Percentiles rank a stretch among this genome's conserved stretches.
phyloP scores from a whole-genome alignment of 2,329 filamentous ascomycete species.

The Neonectria coccinea region DNA sequence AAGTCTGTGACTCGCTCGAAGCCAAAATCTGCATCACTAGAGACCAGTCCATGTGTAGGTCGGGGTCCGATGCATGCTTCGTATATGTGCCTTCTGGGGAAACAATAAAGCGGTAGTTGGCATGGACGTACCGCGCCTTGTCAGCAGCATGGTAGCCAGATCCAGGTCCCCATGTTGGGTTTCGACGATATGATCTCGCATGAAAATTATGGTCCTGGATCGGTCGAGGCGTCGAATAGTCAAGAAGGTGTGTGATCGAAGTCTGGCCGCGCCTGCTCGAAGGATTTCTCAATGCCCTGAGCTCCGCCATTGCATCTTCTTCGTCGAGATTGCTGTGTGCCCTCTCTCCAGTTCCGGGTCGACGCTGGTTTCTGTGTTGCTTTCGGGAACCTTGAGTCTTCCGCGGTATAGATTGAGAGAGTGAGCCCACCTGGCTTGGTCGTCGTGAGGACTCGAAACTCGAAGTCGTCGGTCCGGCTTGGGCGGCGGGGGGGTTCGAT shows the following conservation, averaged over 20 bases:
- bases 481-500: slow-evolving; percentile 54
- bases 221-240: slow-evolving; percentile 84
- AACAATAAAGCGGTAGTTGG: slow-evolving; percentile 97
- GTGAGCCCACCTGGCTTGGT: slow-evolving; percentile 52
- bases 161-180: slow-evolving; percentile 84
- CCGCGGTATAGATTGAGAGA: slow-evolving; percentile 64
- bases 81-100: slow-evolving; percentile 84
- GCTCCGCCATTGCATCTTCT: slow-evolving; percentile 90
- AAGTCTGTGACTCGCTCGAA: slow-evolving; percentile 86
- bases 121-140: slow-evolving; percentile 91
- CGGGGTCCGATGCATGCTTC: slow-evolving; percentile 84
- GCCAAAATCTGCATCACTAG: slow-evolving; percentile 92
- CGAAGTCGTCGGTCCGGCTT: slow-evolving; percentile 57
- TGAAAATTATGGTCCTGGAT: slow-evolving; percentile 68
- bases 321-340: slow-evolving; percentile 65
- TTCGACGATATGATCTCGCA: slow-evolving; percentile 72
- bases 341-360: slow-evolving; percentile 64
- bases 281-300: slow-evolving; percentile 69
- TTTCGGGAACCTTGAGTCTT: slow-evolving; percentile 82
- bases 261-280: slow-evolving; percentile 89
- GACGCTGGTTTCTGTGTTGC: slow-evolving; percentile 85
- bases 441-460: slow-evolving; percentile 65
- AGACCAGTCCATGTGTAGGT: slow-evolving; percentile 90
- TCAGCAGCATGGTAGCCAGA: slow-evolving; percentile 92
- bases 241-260: slow-evolving; percentile 96